Evolutionary conservation across 2,329 filamentous ascomycete genomes (phyloP), one percentile per base, ranked within the genome.

Genomic region (Botrytis aclada): DNA sequence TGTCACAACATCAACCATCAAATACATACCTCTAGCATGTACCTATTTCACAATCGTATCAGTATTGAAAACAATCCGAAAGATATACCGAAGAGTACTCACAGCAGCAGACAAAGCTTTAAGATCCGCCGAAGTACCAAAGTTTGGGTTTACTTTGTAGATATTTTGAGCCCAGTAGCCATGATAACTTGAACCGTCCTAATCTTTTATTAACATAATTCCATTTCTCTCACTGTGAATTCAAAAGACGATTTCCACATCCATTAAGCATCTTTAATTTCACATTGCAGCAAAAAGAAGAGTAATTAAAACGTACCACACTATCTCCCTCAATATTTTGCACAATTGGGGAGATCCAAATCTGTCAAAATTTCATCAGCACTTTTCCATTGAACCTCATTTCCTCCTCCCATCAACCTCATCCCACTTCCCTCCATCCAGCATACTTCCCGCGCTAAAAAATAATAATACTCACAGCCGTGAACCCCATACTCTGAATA

Each of bases 1-100:
- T 54, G 85, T 83, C 16, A 87, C 85, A 4, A 85, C 82, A 74
- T 87, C 86, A 66, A 86, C 82, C 85, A 87, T 86, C 16, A 88
- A 75, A 74, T 73, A 71, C 72, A 85, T 87, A 71, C 82, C 84
- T 76, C 79, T 82, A 22, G 75, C 75, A 77, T 87, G 86, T 18
- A 69, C 20, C 70, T 72, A 58, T 43, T 4, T 8, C 25, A 32
- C 4, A 22, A 2, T 41, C 10, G 2, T 1, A 32, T 72, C 16
- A 69, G 63, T 18, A 47, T 18, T 45, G 8, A 18, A 6, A 20
- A 4, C 7, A 16, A 6, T 16, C 25, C n/a, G 18, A 12, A 8
- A 18, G 0, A 16, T 25, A 29, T 39, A 29, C 16, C 4, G 32
- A 6, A 2, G 29, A 69, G 5, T 18, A 72, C 70, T 69, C n/a